Percentiles rank a stretch among this genome's conserved stretches.
These are phyloP conservation scores for Leccinum holopus DNA, from an alignment of 1,284 basidiomycete genomes.

Conservation along the genomic window DNA sequence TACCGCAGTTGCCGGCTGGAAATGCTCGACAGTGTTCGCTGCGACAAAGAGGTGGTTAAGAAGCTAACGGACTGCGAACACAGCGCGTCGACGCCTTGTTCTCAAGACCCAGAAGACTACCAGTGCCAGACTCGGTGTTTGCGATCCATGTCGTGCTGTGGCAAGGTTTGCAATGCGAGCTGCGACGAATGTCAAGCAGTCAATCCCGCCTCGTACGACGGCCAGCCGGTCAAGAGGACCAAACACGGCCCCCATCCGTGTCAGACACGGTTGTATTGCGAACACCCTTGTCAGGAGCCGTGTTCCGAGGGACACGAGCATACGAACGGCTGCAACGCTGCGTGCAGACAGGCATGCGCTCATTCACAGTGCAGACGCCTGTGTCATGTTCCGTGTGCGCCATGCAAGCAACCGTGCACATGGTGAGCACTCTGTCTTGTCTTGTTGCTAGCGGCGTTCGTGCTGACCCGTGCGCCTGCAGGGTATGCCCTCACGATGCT, in stretches of 20 bases:
- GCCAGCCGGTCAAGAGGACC: conserved; percentile 26
- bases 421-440: conserved; percentile 41
- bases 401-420: conserved; percentile 60
- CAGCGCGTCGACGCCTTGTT: conserved; percentile 45
- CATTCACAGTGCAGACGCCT: conserved; percentile 49
- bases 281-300: conserved; percentile 50
- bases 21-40: conserved; percentile 45
- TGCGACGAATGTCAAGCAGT: conserved; percentile 55
- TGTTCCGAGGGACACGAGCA: conserved; percentile 58
- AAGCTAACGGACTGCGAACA: conserved; percentile 60
- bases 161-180: conserved; percentile 46
- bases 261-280: conserved; percentile 54
- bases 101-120: conserved; percentile 39
- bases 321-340: conserved; percentile 43
- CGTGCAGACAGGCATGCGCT: conserved; percentile 57
- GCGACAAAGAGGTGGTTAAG: conserved; percentile 46
- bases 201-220: conserved; percentile 5
- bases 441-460: not conserved
- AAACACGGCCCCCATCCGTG: conserved; percentile 53
- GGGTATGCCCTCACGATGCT: conserved; percentile 51
- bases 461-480: conserved; percentile 18
- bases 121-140: conserved; percentile 46
- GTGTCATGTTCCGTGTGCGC: conserved; percentile 60
- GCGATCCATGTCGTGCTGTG: conserved; percentile 51
- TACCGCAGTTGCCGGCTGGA: conserved; percentile 47